Percentiles rank a stretch among this genome's conserved stretches.
These are phyloP conservation scores for Westerdykella ornata DNA, from an alignment of 2,329 filamentous ascomycete genomes.

Conservation along the genomic window DNA sequence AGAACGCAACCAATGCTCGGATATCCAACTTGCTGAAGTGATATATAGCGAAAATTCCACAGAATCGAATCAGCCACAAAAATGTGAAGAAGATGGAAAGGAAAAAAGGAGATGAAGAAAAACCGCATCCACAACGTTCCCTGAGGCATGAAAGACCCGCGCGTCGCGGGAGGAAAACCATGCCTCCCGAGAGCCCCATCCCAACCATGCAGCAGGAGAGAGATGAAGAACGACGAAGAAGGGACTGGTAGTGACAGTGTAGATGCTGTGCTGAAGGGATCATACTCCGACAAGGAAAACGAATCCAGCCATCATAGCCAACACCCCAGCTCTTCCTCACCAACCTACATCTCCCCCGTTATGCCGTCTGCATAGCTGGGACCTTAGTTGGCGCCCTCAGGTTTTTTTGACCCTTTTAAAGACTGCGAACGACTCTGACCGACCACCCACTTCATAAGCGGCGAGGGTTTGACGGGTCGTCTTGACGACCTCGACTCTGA, in stretches of 20 bases:
- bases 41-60: no score
- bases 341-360: no score
- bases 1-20: no score
- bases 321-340: no score
- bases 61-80: no score
- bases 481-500: background rate
- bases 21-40: no score
- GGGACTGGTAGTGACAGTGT: no score
- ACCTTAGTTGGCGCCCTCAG: background rate
- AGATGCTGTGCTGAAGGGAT: no score
- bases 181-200: constrained; percentile 13
- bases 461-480: background rate
- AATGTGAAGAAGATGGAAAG: background rate
- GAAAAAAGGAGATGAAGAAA: background rate
- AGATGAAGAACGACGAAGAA: no score
- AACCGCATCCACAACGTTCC: background rate
- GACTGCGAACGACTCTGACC: constrained; percentile 1
- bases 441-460: constrained; percentile 15
- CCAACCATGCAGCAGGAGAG: constrained; percentile 2
- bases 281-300: no score
- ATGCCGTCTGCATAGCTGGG: no score
- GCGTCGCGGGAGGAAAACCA: constrained; percentile 19
- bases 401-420: constrained; percentile 1
- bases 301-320: no score
- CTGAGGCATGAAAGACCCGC: constrained; percentile 23